A percentile compares a stretch with the other conserved stretches of the same genome.
These are phyloP conservation scores for Botrytis paeoniae DNA, from an alignment of 2,329 filamentous ascomycete species.

Conservation along the genomic window DNA sequence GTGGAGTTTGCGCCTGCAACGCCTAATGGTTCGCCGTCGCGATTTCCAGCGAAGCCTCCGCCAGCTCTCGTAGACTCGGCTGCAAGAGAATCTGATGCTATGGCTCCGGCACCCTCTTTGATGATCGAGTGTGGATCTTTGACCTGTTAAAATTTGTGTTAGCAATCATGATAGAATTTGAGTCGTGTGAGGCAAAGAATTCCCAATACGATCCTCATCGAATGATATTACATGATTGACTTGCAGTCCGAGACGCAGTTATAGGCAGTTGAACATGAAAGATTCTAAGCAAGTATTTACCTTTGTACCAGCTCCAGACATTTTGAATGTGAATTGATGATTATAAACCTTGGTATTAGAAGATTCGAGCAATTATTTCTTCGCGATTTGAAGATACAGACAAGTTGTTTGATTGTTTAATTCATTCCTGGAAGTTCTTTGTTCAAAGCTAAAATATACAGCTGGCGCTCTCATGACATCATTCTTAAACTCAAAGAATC, in stretches of 20 bases:
- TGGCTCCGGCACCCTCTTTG: slow-evolving; percentile 60
- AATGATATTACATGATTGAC: not conserved
- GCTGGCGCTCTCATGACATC: slow-evolving; percentile 8
- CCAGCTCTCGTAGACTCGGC: slow-evolving; percentile 62
- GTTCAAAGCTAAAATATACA: not conserved
- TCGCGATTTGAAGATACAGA: not conserved
- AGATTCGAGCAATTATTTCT: not conserved
- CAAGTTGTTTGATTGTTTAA: not conserved
- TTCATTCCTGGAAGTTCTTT: not conserved
- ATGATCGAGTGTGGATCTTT: slow-evolving; percentile 46
- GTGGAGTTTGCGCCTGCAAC: slow-evolving; percentile 53
- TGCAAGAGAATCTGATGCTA: slow-evolving; percentile 70
- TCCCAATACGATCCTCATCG: not conserved
- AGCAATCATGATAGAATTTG: slow-evolving; percentile 32
- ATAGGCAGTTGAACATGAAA: not conserved
- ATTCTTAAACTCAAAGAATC: slow-evolving; percentile 4
- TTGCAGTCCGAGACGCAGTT: not conserved
- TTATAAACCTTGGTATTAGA: not conserved
- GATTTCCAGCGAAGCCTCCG: slow-evolving; percentile 61
- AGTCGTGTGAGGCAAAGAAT: not conserved
- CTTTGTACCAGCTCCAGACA: slow-evolving; percentile 7
- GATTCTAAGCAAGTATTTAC: not conserved
- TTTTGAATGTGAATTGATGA: not conserved
- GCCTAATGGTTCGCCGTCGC: slow-evolving; percentile 47
- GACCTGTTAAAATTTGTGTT: slow-evolving; percentile 42